phyloP scores from a whole-genome alignment of 2,329 filamentous ascomycete species.

The Bipolaris oryzae region DNA sequence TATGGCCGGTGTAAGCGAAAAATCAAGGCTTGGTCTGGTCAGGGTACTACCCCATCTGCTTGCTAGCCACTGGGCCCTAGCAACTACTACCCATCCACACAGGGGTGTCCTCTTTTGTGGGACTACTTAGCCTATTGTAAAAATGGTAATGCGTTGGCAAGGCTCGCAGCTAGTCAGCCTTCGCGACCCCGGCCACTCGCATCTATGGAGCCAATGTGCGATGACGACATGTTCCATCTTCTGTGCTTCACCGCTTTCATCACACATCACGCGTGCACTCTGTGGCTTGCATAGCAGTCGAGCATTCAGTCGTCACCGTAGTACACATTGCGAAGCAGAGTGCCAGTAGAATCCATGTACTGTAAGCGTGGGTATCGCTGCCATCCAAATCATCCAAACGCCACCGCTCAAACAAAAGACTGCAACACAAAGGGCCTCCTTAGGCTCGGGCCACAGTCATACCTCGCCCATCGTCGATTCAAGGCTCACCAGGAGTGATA shows the following conservation, averaged over 20 bases:
- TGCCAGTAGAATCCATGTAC: neutral
- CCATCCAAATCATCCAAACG: constrained; percentile 9
- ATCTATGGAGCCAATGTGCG: constrained; percentile 9
- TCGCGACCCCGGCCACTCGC: constrained; percentile 12
- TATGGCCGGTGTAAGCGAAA: neutral
- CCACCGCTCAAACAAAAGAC: constrained; percentile 1
- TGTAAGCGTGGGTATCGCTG: neutral
- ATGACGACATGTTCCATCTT: constrained; percentile 25
- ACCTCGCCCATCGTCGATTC: neutral
- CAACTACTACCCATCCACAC: constrained; percentile 3
- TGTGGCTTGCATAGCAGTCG: neutral
- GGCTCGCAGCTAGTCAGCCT: constrained; percentile 6
- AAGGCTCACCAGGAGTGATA: constrained; percentile 15
- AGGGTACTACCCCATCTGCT: neutral
- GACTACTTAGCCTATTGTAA: constrained; percentile 17
- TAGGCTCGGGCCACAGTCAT: too few relatives aligned
- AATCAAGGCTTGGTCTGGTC: neutral
- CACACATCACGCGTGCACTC: constrained; percentile 12
- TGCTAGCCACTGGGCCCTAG: constrained; percentile 3
- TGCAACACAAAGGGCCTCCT: neutral
- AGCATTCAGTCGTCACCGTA: neutral
- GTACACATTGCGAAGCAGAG: neutral
- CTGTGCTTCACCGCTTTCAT: constrained; percentile 24
- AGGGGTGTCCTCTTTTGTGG: constrained; percentile 7
- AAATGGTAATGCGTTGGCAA: constrained; percentile 22